Percentiles rank a stretch among this genome's conserved stretches.
Conservation (phyloP, 495 filamentous ascomycete species). For the Pyronema omphalodes region DNA sequence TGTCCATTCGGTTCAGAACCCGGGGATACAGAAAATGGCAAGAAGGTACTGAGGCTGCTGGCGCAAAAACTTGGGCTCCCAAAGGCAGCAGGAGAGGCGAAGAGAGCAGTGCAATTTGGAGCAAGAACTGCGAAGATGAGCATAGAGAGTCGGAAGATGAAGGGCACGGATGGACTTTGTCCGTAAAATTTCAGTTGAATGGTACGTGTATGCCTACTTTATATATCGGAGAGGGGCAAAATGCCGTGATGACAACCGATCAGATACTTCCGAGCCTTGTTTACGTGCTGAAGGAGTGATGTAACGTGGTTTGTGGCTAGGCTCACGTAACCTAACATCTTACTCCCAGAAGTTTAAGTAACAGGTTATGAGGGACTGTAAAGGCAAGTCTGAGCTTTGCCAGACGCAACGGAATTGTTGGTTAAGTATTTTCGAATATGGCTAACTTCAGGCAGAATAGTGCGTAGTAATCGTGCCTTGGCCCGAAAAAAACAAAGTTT, state of each 20-base stretch:
- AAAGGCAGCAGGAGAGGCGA: constrained; percentile 62
- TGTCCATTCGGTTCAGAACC: constrained; percentile 45
- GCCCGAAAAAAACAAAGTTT: too few relatives aligned
- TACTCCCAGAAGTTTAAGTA: not conserved
- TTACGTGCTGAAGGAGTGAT: not conserved
- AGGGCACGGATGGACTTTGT: constrained; percentile 38
- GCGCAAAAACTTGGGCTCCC: constrained; percentile 56
- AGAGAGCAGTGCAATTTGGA: constrained; percentile 82
- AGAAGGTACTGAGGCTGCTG: constrained; percentile 61
- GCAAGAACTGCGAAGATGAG: constrained; percentile 77
- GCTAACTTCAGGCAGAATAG: too few relatives aligned
- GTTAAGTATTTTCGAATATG: not conserved
- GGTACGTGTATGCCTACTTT: not conserved
- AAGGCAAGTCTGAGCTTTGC: constrained; percentile 1
- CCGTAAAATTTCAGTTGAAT: not conserved
- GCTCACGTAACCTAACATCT: not conserved
- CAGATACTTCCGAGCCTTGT: constrained; percentile 2
- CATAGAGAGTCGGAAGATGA: constrained; percentile 44
- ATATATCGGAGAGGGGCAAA: not conserved
- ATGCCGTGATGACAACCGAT: not conserved
- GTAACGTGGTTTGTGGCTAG: not conserved
- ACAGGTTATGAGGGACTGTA: constrained; percentile 1
- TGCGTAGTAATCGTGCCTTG: too few relatives aligned
- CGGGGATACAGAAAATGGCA: constrained; percentile 30
- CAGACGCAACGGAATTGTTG: too few relatives aligned